Conservation (phyloP, 305 asterid genomes). For the Fraxinus baroniana region DNA sequence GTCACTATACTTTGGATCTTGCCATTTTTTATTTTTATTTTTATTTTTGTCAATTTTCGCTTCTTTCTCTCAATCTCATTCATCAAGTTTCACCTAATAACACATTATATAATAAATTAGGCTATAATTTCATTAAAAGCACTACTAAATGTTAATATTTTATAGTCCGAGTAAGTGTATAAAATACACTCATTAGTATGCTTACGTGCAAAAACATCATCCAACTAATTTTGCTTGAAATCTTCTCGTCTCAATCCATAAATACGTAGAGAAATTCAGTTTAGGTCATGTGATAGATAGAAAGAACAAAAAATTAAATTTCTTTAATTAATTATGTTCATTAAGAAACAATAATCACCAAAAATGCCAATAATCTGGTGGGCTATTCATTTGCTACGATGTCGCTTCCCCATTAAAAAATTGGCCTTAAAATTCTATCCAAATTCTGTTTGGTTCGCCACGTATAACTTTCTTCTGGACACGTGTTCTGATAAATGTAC, state of each 20-base stretch:
- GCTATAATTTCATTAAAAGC: too few species aligned
- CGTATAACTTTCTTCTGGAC: not conserved
- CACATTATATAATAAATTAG: too few species aligned
- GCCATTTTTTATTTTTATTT: too few species aligned
- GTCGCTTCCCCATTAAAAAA: not conserved
- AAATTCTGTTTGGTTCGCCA: not conserved
- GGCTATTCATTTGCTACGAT: not conserved
- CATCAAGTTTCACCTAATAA: too few species aligned
- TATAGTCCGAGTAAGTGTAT: too few species aligned
- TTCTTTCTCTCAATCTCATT: too few species aligned
- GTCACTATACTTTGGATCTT: too few species aligned
- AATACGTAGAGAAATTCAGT: not conserved
- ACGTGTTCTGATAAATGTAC: constrained; percentile 2
- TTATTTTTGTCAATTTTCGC: too few species aligned
- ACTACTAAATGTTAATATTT: too few species aligned
- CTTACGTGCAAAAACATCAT: not conserved
- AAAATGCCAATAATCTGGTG: not conserved
- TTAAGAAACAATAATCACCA: not conserved
- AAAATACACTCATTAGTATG: too few species aligned
- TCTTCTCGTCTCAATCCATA: not conserved
- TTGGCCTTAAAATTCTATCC: not conserved
- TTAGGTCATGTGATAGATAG: not conserved
- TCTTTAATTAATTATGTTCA: not conserved
- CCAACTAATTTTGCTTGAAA: not conserved
- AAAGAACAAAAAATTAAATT: too few species aligned